These are phyloP conservation scores for Basidiobolus meristosporus DNA, from an alignment of 371 early-diverging fungal species.

Conservation along the genomic window DNA sequence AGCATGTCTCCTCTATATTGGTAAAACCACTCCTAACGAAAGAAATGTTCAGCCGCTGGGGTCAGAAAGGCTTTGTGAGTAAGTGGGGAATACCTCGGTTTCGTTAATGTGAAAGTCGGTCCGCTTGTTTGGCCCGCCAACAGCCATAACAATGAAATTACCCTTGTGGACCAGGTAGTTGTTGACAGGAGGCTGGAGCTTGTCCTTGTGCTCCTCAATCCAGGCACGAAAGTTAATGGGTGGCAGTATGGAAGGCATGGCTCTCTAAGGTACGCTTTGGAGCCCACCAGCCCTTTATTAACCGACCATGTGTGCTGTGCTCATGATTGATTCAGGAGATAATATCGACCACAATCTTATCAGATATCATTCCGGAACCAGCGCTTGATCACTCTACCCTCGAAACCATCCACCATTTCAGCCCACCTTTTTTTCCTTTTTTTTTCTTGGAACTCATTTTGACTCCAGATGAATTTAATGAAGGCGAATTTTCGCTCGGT, in stretches of 20 bases:
- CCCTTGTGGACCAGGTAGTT: conserved; percentile 74
- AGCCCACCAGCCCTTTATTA: too few relatives aligned
- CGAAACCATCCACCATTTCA: too few relatives aligned
- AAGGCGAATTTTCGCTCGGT: too few relatives aligned
- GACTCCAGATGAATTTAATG: too few relatives aligned
- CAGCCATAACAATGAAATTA: conserved; percentile 77
- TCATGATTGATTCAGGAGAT: too few relatives aligned
- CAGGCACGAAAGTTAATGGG: conserved; percentile 81
- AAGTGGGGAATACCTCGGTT: conserved; percentile 49
- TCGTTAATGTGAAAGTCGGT: conserved; percentile 92
- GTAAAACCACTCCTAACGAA: conserved; percentile 82
- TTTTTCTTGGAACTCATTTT: too few relatives aligned
- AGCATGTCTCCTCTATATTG: conserved; percentile 82
- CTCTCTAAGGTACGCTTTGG: too few relatives aligned
- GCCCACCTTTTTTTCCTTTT: too few relatives aligned
- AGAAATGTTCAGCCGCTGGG: not conserved
- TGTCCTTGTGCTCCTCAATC: conserved; percentile 61
- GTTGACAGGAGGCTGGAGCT: conserved; percentile 85
- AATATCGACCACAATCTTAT: too few relatives aligned
- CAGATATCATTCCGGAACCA: too few relatives aligned
- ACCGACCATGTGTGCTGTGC: too few relatives aligned
- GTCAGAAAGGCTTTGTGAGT: not conserved
- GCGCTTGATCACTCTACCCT: too few relatives aligned
- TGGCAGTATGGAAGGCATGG: conserved; percentile 31
- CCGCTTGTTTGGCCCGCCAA: conserved; percentile 67